A percentile compares a stretch with the other conserved stretches of the same genome.
Conservation (phyloP, 1,139 yeast species). For the Sugiyamaella paludigena region DNA sequence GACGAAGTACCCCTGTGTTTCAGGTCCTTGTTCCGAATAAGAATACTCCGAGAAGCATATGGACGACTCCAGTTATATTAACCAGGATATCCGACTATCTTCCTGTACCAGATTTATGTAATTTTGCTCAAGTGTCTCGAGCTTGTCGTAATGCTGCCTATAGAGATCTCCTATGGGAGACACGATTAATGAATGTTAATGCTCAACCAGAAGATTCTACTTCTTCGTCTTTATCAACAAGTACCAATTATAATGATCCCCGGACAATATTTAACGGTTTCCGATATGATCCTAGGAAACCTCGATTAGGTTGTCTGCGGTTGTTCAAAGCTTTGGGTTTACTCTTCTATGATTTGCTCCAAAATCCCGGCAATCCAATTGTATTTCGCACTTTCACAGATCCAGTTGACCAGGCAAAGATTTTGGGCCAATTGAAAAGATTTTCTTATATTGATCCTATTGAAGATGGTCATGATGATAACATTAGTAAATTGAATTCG, state of each 20-base stretch:
- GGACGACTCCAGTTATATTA: neutral
- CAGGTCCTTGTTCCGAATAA: constrained; percentile 5
- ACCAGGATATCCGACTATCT: constrained; percentile 23
- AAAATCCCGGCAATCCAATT: constrained; percentile 25
- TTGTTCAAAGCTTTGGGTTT: constrained; percentile 29
- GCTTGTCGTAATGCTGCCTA: constrained; percentile 37
- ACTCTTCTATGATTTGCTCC: constrained; percentile 31
- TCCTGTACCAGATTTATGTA: constrained; percentile 30
- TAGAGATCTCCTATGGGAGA: constrained; percentile 49
- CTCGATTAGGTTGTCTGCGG: constrained; percentile 22
- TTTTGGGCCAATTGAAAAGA: constrained; percentile 29
- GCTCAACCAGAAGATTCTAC: neutral
- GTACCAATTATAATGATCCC: constrained; percentile 3
- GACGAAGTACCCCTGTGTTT: neutral
- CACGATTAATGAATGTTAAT: constrained; percentile 48
- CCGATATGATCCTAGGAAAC: constrained; percentile 22
- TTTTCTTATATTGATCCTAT: constrained; percentile 43
- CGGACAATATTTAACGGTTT: constrained; percentile 25
- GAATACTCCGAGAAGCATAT: constrained; percentile 2
- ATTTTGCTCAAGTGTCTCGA: constrained; percentile 38
- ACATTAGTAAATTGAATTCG: constrained; percentile 51
- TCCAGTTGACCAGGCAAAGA: constrained; percentile 35
- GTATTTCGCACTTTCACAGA: constrained; percentile 27
- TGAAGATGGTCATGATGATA: constrained; percentile 39
- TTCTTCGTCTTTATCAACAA: too few relatives aligned